These are phyloP conservation scores for Oehlia diaphana DNA, from an alignment of 192 early-diverging fungal genomes.

Conservation along the genomic window DNA sequence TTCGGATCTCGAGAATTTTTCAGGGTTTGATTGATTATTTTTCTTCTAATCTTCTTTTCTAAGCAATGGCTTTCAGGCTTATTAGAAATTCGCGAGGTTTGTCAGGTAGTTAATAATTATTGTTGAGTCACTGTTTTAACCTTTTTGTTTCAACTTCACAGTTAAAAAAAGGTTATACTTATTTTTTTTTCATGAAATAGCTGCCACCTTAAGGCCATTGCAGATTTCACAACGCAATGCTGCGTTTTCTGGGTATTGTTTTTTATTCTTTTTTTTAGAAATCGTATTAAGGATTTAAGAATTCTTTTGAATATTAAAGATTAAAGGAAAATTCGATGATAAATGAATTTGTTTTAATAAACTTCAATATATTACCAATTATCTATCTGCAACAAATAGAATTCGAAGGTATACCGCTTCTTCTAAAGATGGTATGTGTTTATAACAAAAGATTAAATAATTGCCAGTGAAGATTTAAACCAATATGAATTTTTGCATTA, in stretches of 20 bases:
- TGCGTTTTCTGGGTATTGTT: background rate
- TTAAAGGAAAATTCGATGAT: too few relatives aligned
- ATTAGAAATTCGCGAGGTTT: background rate
- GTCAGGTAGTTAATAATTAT: background rate
- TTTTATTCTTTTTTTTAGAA: background rate
- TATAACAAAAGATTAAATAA: too few relatives aligned
- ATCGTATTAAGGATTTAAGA: background rate
- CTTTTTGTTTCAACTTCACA: too few relatives aligned
- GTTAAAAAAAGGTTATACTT: background rate
- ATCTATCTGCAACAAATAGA: background rate
- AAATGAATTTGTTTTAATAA: background rate
- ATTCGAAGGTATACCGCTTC: background rate
- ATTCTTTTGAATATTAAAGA: background rate
- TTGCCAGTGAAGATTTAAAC: background rate
- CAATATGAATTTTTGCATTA: background rate
- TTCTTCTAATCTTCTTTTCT: background rate
- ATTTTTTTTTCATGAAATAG: background rate
- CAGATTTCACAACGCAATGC: background rate
- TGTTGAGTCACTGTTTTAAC: background rate
- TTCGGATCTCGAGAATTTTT: background rate
- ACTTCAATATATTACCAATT: background rate
- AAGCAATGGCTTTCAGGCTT: background rate
- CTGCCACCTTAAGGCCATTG: background rate
- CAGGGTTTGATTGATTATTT: background rate
- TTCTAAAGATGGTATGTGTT: background rate